Percentiles rank a stretch among this genome's conserved stretches.
phyloP scores from a whole-genome alignment of 2,329 filamentous ascomycete species.

The Hypoxylon sp. region DNA sequence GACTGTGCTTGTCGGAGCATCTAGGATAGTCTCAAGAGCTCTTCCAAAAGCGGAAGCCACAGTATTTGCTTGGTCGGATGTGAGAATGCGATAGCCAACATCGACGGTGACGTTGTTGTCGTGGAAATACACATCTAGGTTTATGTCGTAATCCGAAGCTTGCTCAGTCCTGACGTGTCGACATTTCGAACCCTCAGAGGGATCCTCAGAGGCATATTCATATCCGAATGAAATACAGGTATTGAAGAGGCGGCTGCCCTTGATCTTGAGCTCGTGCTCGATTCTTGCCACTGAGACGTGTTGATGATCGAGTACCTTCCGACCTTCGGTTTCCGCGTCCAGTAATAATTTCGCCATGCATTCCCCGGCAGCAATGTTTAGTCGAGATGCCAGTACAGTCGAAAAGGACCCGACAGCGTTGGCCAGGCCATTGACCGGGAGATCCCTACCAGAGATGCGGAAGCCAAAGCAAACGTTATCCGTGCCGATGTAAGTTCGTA shows the following conservation, averaged over 20 bases:
- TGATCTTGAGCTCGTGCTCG: slow-evolving; percentile 59
- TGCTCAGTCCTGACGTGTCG: slow-evolving; percentile 56
- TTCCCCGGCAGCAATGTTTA: slow-evolving; percentile 37
- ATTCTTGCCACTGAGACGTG: slow-evolving; percentile 60
- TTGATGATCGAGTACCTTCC: slow-evolving; percentile 55
- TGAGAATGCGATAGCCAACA: slow-evolving; percentile 59
- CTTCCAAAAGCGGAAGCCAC: slow-evolving; percentile 66
- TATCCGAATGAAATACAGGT: slow-evolving; percentile 63
- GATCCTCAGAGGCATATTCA: slow-evolving; percentile 43
- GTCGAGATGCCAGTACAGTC: slow-evolving; percentile 44
- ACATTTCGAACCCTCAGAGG: slow-evolving; percentile 51
- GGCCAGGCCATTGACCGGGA: slow-evolving; percentile 56
- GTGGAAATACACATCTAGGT: slow-evolving; percentile 58
- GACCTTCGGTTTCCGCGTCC: slow-evolving; percentile 44
- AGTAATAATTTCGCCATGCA: slow-evolving; percentile 45
- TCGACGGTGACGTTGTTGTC: slow-evolving; percentile 57
- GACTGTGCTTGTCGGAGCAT: slow-evolving; percentile 56
- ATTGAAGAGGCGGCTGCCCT: slow-evolving; percentile 61
- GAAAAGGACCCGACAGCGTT: slow-evolving; percentile 61
- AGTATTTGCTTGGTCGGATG: slow-evolving; percentile 58
- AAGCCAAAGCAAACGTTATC: slow-evolving; percentile 68
- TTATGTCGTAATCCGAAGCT: slow-evolving; percentile 61
- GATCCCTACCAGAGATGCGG: slow-evolving; percentile 59
- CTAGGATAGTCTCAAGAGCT: slow-evolving; percentile 61
- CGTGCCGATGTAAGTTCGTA: slow-evolving; percentile 65